phyloP scores from a whole-genome alignment of 768 basidiomycete genomes.

The Cystoderma amianthinum region DNA sequence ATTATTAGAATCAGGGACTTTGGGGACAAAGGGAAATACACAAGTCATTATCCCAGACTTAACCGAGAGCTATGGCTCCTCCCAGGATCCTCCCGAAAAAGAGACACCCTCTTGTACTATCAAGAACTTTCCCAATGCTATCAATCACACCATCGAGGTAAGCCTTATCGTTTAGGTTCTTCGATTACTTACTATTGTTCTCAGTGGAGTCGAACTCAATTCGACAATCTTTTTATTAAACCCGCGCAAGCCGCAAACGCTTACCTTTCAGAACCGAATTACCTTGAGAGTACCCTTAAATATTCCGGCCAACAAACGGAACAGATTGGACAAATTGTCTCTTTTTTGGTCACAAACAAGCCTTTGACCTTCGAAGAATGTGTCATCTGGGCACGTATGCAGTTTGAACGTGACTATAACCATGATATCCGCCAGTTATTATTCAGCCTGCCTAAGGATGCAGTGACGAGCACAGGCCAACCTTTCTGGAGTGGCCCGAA shows the following conservation, averaged over 20 bases:
- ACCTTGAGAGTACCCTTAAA: constrained; percentile 84
- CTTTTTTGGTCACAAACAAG: constrained; percentile 86
- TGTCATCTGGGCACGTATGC: constrained; percentile 91
- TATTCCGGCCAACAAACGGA: constrained; percentile 89
- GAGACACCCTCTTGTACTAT: constrained; percentile 95
- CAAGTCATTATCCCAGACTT: constrained; percentile 93
- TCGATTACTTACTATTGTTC: not conserved
- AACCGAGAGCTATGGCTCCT: constrained; percentile 95
- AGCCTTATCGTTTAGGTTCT: too few species aligned
- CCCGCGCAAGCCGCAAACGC: constrained; percentile 92
- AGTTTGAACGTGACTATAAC: constrained; percentile 92
- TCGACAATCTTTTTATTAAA: constrained; percentile 90
- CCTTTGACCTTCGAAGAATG: constrained; percentile 97
- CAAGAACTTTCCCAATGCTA: constrained; percentile 98
- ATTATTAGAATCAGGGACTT: constrained; percentile 92
- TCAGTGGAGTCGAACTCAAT: constrained; percentile 91
- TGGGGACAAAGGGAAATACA: constrained; percentile 96
- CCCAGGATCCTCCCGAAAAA: constrained; percentile 98
- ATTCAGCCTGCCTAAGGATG: constrained; percentile 93
- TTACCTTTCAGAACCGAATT: constrained; percentile 95
- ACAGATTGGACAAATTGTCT: constrained; percentile 82
- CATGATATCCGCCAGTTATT: constrained; percentile 91
- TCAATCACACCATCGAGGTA: constrained; percentile 96
- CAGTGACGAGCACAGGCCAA: constrained; percentile 83
- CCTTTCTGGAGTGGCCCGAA: constrained; percentile 99